Evolutionary conservation across 2,329 filamentous ascomycete genomes (phyloP).

Genomic region (Claviceps digitariae): DNA sequence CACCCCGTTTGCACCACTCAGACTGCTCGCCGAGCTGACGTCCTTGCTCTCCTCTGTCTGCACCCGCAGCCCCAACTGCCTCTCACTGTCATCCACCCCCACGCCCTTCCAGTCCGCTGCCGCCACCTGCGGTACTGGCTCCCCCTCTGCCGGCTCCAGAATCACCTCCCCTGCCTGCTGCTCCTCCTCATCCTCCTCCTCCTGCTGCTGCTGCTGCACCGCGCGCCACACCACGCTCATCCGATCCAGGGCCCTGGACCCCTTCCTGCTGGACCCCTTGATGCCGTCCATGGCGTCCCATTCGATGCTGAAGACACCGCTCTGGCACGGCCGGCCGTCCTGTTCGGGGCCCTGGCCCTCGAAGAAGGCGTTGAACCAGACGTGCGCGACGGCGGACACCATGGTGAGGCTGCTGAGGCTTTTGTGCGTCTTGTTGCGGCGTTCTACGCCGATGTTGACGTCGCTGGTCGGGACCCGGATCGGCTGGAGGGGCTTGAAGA

Average conservation of each 20-base stretch:
- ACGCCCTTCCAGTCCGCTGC: conserved; percentile 62
- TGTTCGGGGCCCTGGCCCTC: conserved; percentile 67
- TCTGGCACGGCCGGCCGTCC: conserved; percentile 49
- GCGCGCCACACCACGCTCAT: conserved; percentile 74
- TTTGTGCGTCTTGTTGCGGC: conserved; percentile 65
- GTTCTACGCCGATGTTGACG: conserved; percentile 80
- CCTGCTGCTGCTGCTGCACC: conserved; percentile 8
- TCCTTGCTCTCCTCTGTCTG: conserved; percentile 51
- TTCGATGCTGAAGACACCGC: conserved; percentile 46
- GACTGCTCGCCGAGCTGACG: conserved; percentile 60
- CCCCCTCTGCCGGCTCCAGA: conserved; percentile 50
- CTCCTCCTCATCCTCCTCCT: no score
- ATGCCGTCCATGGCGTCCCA: conserved; percentile 78
- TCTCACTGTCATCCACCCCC: conserved; percentile 40
- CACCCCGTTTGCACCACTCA: conserved; percentile 23
- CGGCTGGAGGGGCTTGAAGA: conserved; percentile 58
- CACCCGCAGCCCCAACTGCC: conserved; percentile 54
- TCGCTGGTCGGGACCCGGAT: conserved; percentile 69
- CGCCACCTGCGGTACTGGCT: conserved; percentile 54
- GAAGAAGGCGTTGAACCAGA: conserved; percentile 95
- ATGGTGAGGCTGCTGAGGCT: conserved; percentile 73
- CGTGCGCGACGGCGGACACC: conserved; percentile 84
- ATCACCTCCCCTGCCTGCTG: conserved; percentile 22
- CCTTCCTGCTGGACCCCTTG: conserved; percentile 76
- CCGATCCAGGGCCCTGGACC: conserved; percentile 66